phyloP scores from a whole-genome alignment of 495 filamentous ascomycete genomes.

The Clavariopsis aquatica region DNA sequence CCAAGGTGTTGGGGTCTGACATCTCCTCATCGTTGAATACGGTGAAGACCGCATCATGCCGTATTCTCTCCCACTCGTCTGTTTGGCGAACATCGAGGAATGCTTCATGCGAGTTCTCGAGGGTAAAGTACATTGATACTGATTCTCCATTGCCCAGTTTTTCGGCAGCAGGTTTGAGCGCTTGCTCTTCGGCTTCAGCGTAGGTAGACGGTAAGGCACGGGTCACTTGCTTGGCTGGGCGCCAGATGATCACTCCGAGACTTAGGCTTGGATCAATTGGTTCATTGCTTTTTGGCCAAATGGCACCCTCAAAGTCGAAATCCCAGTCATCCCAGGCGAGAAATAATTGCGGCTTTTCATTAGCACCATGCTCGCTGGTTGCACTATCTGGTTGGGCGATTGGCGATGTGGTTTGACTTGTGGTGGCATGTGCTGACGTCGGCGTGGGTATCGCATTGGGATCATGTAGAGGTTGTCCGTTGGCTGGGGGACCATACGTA shows the following conservation, averaged over 20 bases:
- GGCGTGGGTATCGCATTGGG: constrained; percentile 30
- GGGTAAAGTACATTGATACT: constrained; percentile 46
- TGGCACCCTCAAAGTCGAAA: constrained; percentile 43
- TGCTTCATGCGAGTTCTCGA: constrained; percentile 37
- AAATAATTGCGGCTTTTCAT: constrained; percentile 30
- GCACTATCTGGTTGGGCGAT: constrained; percentile 8
- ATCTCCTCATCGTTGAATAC: constrained; percentile 30
- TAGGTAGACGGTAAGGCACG: constrained; percentile 42
- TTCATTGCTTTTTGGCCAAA: constrained; percentile 43
- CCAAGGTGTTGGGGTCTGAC: constrained; percentile 9
- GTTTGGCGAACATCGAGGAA: constrained; percentile 44
- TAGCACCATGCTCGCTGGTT: constrained; percentile 6
- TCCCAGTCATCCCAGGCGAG: constrained; percentile 39
- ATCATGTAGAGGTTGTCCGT: constrained; percentile 1
- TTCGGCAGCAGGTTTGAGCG: constrained; percentile 33
- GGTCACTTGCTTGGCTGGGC: constrained; percentile 41
- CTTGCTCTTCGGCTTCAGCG: constrained; percentile 43
- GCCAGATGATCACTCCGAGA: constrained; percentile 45
- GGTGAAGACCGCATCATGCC: constrained; percentile 43
- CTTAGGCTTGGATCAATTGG: constrained; percentile 44
- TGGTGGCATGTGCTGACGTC: constrained; percentile 15
- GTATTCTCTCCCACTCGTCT: constrained; percentile 41
- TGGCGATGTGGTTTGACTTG: constrained; percentile 2
- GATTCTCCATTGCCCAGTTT: constrained; percentile 40
- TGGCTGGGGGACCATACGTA: constrained; percentile 4